A percentile compares a stretch with the other conserved stretches of the same genome.
Evolutionary conservation across 208 protist genomes (phyloP).

Genomic region (Trypanosoma boissoni): DNA sequence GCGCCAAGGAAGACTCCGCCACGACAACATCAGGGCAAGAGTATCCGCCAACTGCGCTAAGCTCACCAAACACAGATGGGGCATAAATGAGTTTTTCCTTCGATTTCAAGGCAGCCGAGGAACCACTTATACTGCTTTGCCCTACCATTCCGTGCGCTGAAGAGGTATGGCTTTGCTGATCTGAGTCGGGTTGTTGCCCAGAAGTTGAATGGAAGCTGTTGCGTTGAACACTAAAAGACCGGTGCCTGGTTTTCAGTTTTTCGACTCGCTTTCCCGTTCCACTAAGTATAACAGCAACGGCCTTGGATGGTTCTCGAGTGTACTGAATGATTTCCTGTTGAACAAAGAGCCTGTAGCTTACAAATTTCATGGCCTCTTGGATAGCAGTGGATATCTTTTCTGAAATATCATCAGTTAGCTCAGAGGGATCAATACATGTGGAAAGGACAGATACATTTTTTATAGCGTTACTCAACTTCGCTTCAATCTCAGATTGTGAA

Average conservation of each 20-base stretch:
- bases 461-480: slow-evolving; percentile 27
- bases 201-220: background rate
- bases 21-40: slow-evolving; percentile 47
- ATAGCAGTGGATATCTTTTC: background rate
- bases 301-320: slow-evolving; percentile 52
- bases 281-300: slow-evolving; percentile 59
- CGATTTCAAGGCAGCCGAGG: no score
- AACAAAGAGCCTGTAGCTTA: slow-evolving; percentile 29
- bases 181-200: no score
- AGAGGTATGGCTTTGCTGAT: background rate
- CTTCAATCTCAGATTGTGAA: slow-evolving; percentile 20
- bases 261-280: slow-evolving; percentile 28
- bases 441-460: slow-evolving; percentile 34
- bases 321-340: slow-evolving; percentile 63
- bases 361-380: background rate
- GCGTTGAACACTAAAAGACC: background rate
- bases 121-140: background rate
- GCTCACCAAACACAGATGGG: slow-evolving; percentile 62
- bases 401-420: background rate
- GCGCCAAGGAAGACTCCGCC: slow-evolving; percentile 35
- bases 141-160: background rate
- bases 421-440: background rate
- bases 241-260: background rate
- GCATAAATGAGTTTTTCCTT: slow-evolving; percentile 30
- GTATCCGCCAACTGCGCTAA: slow-evolving; percentile 52